phyloP scores from a whole-genome alignment of 2,329 filamentous ascomycete species.

The Colletotrichum cordylinicola region DNA sequence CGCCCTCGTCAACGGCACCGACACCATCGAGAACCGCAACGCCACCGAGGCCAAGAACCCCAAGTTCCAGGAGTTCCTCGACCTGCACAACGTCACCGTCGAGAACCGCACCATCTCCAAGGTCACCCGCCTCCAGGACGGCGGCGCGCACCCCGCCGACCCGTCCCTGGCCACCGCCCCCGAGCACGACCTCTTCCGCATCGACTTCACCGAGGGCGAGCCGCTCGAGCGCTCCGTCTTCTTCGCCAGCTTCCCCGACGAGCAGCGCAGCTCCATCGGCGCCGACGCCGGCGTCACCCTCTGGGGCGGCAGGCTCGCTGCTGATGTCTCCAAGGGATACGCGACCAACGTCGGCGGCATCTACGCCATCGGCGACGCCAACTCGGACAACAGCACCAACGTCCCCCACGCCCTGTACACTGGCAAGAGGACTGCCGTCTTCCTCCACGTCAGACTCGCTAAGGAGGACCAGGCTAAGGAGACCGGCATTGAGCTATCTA shows the following conservation, averaged over 20 bases:
- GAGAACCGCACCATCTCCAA: conserved; percentile 60
- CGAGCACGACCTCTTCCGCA: conserved; percentile 60
- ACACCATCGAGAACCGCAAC: conserved; percentile 49
- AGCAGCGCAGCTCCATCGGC: conserved; percentile 54
- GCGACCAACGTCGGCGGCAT: conserved; percentile 59
- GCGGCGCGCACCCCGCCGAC: conserved; percentile 42
- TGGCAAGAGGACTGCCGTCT: conserved; percentile 64
- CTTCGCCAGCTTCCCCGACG: conserved; percentile 52
- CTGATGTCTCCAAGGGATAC: conserved; percentile 45
- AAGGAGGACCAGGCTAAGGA: conserved; percentile 41
- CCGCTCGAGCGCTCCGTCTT: conserved; percentile 55
- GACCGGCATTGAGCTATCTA: conserved; percentile 27
- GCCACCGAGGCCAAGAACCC: conserved; percentile 44
- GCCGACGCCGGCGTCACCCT: conserved; percentile 52
- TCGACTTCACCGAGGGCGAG: conserved; percentile 55
- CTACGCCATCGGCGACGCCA: conserved; percentile 65
- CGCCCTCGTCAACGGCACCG: conserved; percentile 65
- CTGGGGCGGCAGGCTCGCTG: conserved; percentile 47
- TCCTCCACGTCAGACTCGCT: conserved; percentile 54
- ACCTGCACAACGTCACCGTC: conserved; percentile 54
- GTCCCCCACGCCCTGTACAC: conserved; percentile 66
- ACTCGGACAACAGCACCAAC: conserved; percentile 65
- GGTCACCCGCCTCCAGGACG: conserved; percentile 52
- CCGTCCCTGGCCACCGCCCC: conserved; percentile 47
- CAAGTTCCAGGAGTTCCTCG: conserved; percentile 54